A percentile compares a stretch with the other conserved stretches of the same genome.
Conservation (phyloP, 2,329 filamentous ascomycete genomes). For the Juglanconis oblonga region DNA sequence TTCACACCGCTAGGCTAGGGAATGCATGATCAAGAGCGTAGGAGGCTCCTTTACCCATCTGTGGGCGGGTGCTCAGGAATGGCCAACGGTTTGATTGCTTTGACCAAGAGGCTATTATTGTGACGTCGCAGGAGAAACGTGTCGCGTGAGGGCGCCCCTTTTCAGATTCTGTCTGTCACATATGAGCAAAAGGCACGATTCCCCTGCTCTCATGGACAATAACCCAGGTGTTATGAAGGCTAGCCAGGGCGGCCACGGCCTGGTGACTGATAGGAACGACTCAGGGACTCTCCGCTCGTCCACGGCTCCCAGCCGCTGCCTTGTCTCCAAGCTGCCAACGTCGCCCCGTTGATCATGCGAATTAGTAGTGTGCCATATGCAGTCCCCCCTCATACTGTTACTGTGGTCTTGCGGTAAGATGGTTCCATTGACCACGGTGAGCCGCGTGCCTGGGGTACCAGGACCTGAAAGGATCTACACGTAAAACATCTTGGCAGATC, state of each 20-base stretch:
- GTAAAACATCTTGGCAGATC: neutral
- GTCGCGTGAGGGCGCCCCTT: neutral
- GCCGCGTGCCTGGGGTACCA: constrained; percentile 2
- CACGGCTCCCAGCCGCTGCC: neutral
- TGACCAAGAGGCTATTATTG: neutral
- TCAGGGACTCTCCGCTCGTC: neutral
- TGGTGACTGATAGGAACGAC: constrained; percentile 2
- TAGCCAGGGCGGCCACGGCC: constrained; percentile 1
- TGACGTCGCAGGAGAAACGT: neutral
- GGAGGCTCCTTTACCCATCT: too few species aligned
- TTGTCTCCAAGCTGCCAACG: neutral
- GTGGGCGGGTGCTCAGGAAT: neutral
- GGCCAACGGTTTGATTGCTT: neutral
- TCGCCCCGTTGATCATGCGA: neutral
- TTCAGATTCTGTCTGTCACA: neutral
- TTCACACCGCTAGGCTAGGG: too few species aligned
- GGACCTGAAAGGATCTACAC: constrained; percentile 1
- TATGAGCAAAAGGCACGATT: neutral
- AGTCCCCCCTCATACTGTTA: neutral
- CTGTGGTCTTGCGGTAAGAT: too few species aligned
- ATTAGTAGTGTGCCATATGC: neutral
- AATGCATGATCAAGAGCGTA: too few species aligned
- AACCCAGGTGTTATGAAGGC: neutral
- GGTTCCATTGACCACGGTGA: neutral
- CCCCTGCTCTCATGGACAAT: too few species aligned